phyloP scores from a whole-genome alignment of 129 eudicot species.

The Oenanthe sinensis region DNA sequence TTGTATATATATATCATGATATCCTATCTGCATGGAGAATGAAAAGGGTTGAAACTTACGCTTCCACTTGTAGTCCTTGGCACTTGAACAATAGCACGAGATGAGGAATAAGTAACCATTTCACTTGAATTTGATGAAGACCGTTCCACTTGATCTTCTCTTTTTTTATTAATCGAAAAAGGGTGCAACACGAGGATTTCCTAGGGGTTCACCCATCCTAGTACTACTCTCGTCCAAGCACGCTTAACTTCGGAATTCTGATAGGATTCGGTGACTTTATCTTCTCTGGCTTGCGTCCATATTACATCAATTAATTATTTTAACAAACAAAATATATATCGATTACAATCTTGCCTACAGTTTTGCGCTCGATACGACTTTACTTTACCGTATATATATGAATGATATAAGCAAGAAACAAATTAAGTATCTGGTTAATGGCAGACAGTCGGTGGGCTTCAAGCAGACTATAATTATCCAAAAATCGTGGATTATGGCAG shows the following conservation, averaged over 20 bases:
- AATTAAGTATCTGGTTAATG: conserved; percentile 14
- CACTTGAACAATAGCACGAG: neutral
- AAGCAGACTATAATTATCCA: conserved; percentile 38
- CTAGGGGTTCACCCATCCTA: too few species aligned
- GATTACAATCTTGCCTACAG: too few species aligned
- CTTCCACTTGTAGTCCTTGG: neutral
- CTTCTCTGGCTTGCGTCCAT: neutral
- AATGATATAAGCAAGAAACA: neutral
- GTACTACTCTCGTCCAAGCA: too few species aligned
- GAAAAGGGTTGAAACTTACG: neutral
- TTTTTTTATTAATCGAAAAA: too few species aligned
- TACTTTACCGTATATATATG: too few species aligned
- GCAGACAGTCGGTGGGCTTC: conserved; percentile 25
- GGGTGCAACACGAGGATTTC: too few species aligned
- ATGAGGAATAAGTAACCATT: neutral
- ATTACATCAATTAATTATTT: neutral
- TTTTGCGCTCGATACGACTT: too few species aligned
- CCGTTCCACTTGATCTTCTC: neutral
- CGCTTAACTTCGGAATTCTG: too few species aligned
- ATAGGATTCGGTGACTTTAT: too few species aligned
- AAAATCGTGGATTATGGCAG: conserved; percentile 8
- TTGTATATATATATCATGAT: too few species aligned
- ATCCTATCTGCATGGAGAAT: too few species aligned
- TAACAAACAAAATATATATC: neutral
- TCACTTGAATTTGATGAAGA: neutral